These are phyloP conservation scores for Gaultheria prostrata DNA, from an alignment of 148 eudicot species.

Conservation along the genomic window DNA sequence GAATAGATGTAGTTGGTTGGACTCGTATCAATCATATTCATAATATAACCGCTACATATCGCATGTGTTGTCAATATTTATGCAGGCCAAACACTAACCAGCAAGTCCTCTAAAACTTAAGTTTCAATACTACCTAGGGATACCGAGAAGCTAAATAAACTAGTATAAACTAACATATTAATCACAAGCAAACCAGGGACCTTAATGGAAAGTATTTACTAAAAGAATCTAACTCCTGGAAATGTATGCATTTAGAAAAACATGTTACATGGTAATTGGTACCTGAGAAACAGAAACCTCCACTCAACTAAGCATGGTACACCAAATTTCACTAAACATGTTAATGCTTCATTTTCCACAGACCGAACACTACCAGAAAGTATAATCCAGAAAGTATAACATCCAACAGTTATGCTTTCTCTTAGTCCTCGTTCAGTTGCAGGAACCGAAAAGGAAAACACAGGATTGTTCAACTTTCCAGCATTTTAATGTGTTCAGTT, in stretches of 20 bases:
- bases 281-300: neutral
- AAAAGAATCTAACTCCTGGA: conserved; percentile 1
- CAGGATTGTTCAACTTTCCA: too few species aligned
- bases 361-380: neutral
- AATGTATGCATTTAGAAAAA: neutral
- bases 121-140: neutral
- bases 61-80: neutral
- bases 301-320: neutral
- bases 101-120: neutral
- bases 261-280: too few species aligned
- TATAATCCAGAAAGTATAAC: neutral
- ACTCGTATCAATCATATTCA: neutral
- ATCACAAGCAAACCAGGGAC: neutral
- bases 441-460: too few species aligned
- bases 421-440: too few species aligned
- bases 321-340: neutral
- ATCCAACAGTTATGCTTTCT: neutral
- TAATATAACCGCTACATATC: neutral
- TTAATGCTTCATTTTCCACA: neutral
- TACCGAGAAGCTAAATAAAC: neutral
- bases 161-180: neutral
- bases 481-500: too few species aligned
- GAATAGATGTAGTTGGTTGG: neutral
- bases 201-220: neutral
- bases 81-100: neutral